phyloP scores from a whole-genome alignment of 768 basidiomycete genomes.

The Termitomyces sp. region DNA sequence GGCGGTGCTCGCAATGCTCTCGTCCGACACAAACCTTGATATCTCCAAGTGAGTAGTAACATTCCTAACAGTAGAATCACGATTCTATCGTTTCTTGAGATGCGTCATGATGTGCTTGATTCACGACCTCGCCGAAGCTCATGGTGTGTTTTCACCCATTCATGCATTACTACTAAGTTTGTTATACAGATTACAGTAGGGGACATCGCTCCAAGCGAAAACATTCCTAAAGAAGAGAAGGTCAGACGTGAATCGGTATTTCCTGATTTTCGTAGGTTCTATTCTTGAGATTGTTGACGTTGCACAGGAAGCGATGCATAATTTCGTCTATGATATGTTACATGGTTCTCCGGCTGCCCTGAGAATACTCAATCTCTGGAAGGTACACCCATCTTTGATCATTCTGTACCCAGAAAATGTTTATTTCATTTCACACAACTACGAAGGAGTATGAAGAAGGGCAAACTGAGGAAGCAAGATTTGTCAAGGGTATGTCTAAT shows the following conservation, averaged over 20 bases:
- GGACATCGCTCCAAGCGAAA: slow-evolving; percentile 89
- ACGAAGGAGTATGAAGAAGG: slow-evolving; percentile 80
- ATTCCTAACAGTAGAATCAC: too few species aligned
- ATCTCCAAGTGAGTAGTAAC: slow-evolving; percentile 53
- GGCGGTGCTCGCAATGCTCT: slow-evolving; percentile 90
- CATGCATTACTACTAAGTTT: background rate
- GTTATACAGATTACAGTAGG: slow-evolving; percentile 50
- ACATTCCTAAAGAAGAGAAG: slow-evolving; percentile 80
- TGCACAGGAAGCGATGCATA: slow-evolving; percentile 79
- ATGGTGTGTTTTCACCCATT: slow-evolving; percentile 41
- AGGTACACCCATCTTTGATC: slow-evolving; percentile 31
- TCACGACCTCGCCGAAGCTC: slow-evolving; percentile 95
- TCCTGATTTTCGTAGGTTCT: background rate
- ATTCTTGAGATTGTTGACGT: background rate
- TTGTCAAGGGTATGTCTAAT: slow-evolving; percentile 65
- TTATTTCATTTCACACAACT: background rate
- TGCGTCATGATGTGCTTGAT: slow-evolving; percentile 88
- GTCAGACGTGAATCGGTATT: slow-evolving; percentile 61
- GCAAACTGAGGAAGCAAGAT: slow-evolving; percentile 65
- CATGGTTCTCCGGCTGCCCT: slow-evolving; percentile 64
- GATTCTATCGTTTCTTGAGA: slow-evolving; percentile 26
- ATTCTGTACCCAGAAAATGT: background rate
- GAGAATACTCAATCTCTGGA: slow-evolving; percentile 66
- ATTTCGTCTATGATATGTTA: slow-evolving; percentile 87
- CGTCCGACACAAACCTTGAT: slow-evolving; percentile 67